Evolutionary conservation across 345 rosid species (phyloP).

Genomic region (Brassica cretica): DNA sequence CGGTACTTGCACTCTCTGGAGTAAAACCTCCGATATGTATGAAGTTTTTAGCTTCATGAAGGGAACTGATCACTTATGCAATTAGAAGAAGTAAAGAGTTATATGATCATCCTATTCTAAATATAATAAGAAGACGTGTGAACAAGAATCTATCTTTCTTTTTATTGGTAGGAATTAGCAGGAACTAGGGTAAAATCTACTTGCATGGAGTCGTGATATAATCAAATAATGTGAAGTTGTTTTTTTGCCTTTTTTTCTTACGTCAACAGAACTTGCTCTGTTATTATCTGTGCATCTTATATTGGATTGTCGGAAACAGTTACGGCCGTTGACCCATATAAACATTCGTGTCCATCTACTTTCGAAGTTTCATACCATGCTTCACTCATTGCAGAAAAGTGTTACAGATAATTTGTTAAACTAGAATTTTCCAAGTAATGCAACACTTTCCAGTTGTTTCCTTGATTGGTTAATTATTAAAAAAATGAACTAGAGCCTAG

Average conservation of each 20-base stretch:
- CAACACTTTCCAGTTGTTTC: neutral
- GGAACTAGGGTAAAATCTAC: neutral
- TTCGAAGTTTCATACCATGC: neutral
- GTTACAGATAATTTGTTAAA: neutral
- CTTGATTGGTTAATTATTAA: too few relatives aligned
- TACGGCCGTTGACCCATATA: neutral
- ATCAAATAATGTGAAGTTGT: conserved; percentile 1
- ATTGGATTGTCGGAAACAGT: neutral
- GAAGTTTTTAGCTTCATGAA: conserved; percentile 55
- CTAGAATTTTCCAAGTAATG: neutral
- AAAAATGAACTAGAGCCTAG: too few relatives aligned
- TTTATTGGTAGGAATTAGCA: neutral
- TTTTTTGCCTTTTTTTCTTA: neutral
- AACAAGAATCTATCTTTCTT: neutral
- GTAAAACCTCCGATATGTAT: conserved; percentile 85
- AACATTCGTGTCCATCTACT: neutral
- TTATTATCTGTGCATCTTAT: neutral
- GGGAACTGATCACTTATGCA: neutral
- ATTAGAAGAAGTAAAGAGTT: conserved; percentile 4
- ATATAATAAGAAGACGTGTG: neutral
- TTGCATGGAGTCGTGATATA: conserved; percentile 5
- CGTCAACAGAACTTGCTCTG: neutral
- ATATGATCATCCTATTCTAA: conserved; percentile 8
- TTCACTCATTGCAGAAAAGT: neutral
- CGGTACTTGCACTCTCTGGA: conserved; percentile 80